A percentile compares a stretch with the other conserved stretches of the same genome.
Conservation (phyloP, 352 stramenopile genomes). For the Globisporangium heterothallicum region DNA sequence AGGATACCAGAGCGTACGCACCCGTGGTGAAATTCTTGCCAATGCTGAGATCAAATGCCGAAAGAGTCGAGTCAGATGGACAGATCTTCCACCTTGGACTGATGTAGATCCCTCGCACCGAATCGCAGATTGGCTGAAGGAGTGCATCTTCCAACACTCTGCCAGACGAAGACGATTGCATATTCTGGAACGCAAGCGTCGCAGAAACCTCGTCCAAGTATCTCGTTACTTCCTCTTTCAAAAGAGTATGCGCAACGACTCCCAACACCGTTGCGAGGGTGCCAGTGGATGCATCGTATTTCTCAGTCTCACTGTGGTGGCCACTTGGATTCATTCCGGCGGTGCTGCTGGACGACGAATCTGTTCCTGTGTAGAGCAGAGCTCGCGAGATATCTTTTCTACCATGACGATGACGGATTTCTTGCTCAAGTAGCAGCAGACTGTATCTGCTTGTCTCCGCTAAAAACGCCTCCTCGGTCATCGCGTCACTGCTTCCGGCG, state of each 20-base stretch:
- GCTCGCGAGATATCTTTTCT: constrained; percentile 62
- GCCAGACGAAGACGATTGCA: constrained; percentile 45
- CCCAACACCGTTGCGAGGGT: constrained; percentile 53
- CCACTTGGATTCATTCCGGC: neutral
- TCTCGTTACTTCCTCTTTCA: constrained; percentile 66
- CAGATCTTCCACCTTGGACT: constrained; percentile 77
- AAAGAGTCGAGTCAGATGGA: constrained; percentile 67
- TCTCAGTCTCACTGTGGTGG: constrained; percentile 29
- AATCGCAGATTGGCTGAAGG: constrained; percentile 79
- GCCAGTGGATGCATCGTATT: constrained; percentile 30
- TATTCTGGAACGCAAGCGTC: constrained; percentile 53
- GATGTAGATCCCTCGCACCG: constrained; percentile 72
- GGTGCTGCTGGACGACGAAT: constrained; percentile 2
- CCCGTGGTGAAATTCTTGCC: constrained; percentile 80
- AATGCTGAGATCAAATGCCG: constrained; percentile 75
- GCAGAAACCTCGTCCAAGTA: constrained; percentile 74
- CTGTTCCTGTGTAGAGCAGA: constrained; percentile 42
- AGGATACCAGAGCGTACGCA: constrained; percentile 11
- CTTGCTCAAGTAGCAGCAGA: constrained; percentile 70
- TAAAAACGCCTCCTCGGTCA: constrained; percentile 36
- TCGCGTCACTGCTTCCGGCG: neutral
- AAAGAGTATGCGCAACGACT: constrained; percentile 67
- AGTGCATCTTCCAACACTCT: constrained; percentile 74
- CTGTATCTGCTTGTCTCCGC: constrained; percentile 63
- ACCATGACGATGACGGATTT: constrained; percentile 71